Evolutionary conservation across 1,139 yeast genomes (phyloP), one percentile per base, ranked within the genome.

Genomic region (Kurtzmaniella quercitrusa): DNA sequence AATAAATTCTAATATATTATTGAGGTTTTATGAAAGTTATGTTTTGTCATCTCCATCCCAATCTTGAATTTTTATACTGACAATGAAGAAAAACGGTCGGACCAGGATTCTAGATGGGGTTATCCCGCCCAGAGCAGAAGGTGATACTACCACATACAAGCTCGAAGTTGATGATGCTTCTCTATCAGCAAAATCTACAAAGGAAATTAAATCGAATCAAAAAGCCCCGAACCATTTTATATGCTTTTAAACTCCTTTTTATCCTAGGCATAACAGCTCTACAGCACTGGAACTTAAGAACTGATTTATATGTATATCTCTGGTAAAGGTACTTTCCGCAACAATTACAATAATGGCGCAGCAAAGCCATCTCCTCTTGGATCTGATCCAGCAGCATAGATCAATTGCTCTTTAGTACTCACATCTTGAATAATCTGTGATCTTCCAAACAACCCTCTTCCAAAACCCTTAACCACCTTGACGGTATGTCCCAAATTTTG

Each of bases 41-140:
- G n/a, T n/a, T n/a, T n/a, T n/a, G n/a, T n/a, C n/a, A n/a, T n/a
- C n/a, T n/a, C n/a, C n/a, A n/a, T n/a, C n/a, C n/a, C n/a, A n/a
- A n/a, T n/a, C n/a, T n/a, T n/a, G n/a, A n/a, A n/a, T n/a, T n/a
- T n/a, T n/a, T n/a, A n/a, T n/a, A n/a, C n/a, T n/a, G n/a, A n/a
- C n/a, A n/a, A n/a, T 2, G 45, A 52, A 62, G 69, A 71, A 72
- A 55, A 55, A 47, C 82, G 89, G 88, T 83, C 88, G 82, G 80
- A 80, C 88, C 89, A 89, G 89, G 91, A 82, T 82, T 84, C 91
- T 91, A 84, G 84, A 91, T 84, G 91, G 88, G 88, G 91, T 84
- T 81, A 80, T 74, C 69, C 82, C 89, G 88, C 82, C 68, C 75
- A 69, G 61, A 69, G 68, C 75, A 74, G 61, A 64, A 60, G 55